phyloP scores from a whole-genome alignment of 2,329 filamentous ascomycete species.

The Aulographum hederae region DNA sequence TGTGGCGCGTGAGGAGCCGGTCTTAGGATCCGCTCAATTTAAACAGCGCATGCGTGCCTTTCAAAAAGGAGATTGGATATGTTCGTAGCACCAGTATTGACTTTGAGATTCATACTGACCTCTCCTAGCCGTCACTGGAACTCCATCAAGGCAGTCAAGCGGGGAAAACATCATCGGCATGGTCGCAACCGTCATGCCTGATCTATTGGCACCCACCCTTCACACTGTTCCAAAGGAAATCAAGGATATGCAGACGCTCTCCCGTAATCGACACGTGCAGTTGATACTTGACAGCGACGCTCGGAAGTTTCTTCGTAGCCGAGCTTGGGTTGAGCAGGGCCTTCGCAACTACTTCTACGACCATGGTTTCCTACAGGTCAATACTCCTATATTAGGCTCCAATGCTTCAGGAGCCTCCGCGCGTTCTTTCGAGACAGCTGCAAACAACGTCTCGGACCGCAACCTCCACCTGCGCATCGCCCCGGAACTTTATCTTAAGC shows the following conservation, averaged over 20 bases:
- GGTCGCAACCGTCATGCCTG: no score
- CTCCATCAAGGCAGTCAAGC: no score
- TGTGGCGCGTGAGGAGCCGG: no score
- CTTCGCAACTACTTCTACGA: constrained; percentile 58
- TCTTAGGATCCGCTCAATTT: no score
- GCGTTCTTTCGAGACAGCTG: constrained; percentile 64
- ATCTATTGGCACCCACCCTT: constrained; percentile 58
- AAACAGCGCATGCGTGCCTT: no score
- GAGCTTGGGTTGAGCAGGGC: constrained; percentile 55
- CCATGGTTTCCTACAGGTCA: constrained; percentile 65
- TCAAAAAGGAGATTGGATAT: no score
- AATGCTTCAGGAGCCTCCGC: constrained; percentile 77
- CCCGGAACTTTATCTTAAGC: constrained; percentile 88
- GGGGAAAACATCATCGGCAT: no score
- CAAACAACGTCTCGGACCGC: constrained; percentile 51
- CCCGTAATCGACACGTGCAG: constrained; percentile 68
- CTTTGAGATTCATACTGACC: no score
- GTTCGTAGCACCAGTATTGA: no score
- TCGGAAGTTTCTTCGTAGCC: constrained; percentile 52
- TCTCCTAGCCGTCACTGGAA: no score
- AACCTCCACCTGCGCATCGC: constrained; percentile 71
- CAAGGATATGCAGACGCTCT: constrained; percentile 51
- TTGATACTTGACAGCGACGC: constrained; percentile 57
- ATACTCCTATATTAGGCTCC: constrained; percentile 72
- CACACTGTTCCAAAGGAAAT: constrained; percentile 60